phyloP scores from a whole-genome alignment of 805 yeast species.

The Saccharomyces mikatae region DNA sequence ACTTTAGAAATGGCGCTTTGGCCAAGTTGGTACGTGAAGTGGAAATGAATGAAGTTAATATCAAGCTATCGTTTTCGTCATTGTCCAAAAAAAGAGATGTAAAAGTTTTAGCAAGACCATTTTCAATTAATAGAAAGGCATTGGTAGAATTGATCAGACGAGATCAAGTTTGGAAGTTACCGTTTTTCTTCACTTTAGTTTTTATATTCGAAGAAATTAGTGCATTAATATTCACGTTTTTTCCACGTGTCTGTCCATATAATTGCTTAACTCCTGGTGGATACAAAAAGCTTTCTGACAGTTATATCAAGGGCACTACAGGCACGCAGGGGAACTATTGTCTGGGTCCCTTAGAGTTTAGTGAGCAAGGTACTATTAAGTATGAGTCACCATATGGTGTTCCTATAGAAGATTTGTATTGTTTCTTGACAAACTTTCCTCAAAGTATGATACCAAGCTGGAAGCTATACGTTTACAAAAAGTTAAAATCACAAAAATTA shows the following conservation, averaged over 20 bases:
- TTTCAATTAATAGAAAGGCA: slow-evolving; percentile 35
- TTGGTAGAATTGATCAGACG: slow-evolving; percentile 37
- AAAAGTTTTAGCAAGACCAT: slow-evolving; percentile 17
- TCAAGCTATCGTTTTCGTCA: not conserved
- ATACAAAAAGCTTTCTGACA: slow-evolving; percentile 29
- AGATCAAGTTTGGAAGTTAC: slow-evolving; percentile 43
- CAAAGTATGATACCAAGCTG: slow-evolving; percentile 34
- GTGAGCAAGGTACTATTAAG: not conserved
- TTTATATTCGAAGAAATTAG: slow-evolving; percentile 47
- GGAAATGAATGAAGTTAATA: slow-evolving; percentile 26
- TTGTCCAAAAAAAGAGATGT: slow-evolving; percentile 19
- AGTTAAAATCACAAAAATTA: slow-evolving; percentile 32
- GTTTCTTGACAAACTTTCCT: slow-evolving; percentile 30
- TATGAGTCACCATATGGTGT: slow-evolving; percentile 42
- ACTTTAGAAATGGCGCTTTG: slow-evolving; percentile 9
- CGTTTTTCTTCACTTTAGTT: slow-evolving; percentile 42
- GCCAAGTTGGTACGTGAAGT: slow-evolving; percentile 10
- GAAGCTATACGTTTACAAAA: slow-evolving; percentile 33
- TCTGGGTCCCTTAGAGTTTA: not conserved
- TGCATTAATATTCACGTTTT: slow-evolving; percentile 42
- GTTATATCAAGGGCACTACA: slow-evolving; percentile 14
- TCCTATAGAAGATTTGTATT: slow-evolving; percentile 32
- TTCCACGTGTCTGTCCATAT: slow-evolving; percentile 51
- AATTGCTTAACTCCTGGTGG: slow-evolving; percentile 47
- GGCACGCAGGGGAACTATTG: not conserved